Base-by-base conservation (phyloP, 371 early-diverging fungal species). In the Funneliformis caledonium region DNA sequence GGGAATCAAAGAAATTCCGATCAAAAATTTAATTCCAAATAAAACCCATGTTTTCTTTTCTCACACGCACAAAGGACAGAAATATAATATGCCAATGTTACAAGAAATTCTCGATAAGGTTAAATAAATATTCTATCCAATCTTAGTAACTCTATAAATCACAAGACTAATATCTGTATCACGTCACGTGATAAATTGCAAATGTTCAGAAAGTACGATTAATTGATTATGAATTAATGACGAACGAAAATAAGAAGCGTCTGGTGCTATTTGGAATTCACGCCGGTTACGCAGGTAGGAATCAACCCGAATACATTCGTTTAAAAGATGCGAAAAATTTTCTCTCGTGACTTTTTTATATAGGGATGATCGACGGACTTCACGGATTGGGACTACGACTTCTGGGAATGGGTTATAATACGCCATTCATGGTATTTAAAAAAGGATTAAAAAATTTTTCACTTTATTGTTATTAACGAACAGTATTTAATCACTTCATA, bases 1-100 rank as follows among this genome's bases (percentile, higher is more conserved):
- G 64, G 99, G 98, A 22, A 97, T 99, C 79, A 99, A 99, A 85
- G 99, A 99, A 82, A 97, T 99, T 2, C 97, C 98, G n/a, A 88
- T 89, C 22, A 84, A 88, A 67, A 87, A 94, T 72, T 83, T 99
- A 76, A 86, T 98, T 4, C 91, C 92, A 0, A 88, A 94, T 84
- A 98, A 97, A 88, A 96, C 96, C 1, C 98, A 97, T 85, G 62
- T 97, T 33, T 94, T 95, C 87, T 99, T 99, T 83, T 97, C 98
- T 75, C 99, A 99, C 86, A 98, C 98, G 0, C 97, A 97, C 88
- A 99, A 99, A 87, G 99, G 97, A 33, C 97, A 97, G 81, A 72
- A 80, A 48, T 94, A 97, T 85, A 98, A 98, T 85, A 96, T 97
- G 96, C 93, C 94, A 26, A 92, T 95, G 90, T 90, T 98, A 70